Base-by-base conservation (phyloP, 2,329 filamentous ascomycete species). In the Dichotomopilus funicola region DNA sequence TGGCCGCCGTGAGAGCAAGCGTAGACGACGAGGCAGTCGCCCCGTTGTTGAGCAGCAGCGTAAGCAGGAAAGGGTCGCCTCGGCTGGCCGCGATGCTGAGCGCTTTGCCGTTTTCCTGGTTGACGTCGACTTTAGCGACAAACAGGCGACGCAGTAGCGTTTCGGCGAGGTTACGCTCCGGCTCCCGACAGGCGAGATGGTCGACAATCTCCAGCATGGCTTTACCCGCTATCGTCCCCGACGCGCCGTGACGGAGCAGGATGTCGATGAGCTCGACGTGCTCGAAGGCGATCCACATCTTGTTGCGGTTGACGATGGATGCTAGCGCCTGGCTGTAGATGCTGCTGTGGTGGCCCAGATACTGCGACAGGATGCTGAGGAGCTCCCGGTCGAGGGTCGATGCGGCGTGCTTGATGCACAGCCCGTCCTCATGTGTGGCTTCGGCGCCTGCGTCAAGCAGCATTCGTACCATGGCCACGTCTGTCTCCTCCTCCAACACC, bases 361-460 rank as follows among this genome's bases (percentile, higher is more conserved):
- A 57, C 13, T 61, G 57, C 0, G 64, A 51, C 0, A 66, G 54
- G 6, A 65, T 46, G 11, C 54, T 48, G 5, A 66, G 49, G 11
- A 61, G 51, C 12, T 58, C 58, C 1, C 51, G 49, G 47, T 65
- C 53, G 19, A 66, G 60, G 31, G 54, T 59, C 45, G 48, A 59
- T 5, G 64, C 61, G 1, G 64, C 64, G 19, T 64, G 54, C 51
- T 62, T 64, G 35, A 67, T 55, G 56, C 62, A 66, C 11, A 63
- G 46, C 5, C 64, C 65, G 27, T 61, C 55, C 13, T 67, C 61
- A n/a, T 60, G 57, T 1, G 53, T 56, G 2, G 62, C 53, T 10
- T 65, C 61, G 2, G 65, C 64, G 1, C 64, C 64, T 3, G 61
- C 53, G 8, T 61, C 59, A 4, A 67, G 59, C 5, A 67, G 53